Evolutionary conservation across 169 alveolate genomes (phyloP).

Genomic region (Amoebophrya sp.): DNA sequence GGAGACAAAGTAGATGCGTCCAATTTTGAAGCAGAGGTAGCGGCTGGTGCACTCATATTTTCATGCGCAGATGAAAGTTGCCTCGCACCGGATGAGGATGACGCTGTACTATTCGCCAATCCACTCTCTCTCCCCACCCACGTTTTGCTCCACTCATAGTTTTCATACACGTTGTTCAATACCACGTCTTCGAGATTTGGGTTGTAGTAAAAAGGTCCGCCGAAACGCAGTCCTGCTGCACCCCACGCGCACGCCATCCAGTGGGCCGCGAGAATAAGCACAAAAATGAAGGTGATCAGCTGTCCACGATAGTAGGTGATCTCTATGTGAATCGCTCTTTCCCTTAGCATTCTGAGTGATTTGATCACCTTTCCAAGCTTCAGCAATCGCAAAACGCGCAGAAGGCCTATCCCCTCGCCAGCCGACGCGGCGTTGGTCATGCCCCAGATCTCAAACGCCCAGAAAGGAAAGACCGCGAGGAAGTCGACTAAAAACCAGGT

Average conservation of each 20-base stretch:
- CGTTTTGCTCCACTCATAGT: too few species aligned
- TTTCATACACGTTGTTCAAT: background rate
- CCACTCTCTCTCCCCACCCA: background rate
- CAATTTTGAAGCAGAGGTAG: background rate
- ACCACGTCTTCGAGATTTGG: background rate
- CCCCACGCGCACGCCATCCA: constrained; percentile 19
- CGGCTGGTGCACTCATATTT: background rate
- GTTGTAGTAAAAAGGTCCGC: background rate
- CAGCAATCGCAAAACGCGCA: background rate
- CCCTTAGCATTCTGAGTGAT: background rate
- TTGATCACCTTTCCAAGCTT: background rate
- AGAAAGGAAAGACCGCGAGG: background rate
- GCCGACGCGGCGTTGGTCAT: background rate
- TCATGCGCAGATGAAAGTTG: too few species aligned
- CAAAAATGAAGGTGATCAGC: background rate
- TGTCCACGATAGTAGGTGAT: background rate
- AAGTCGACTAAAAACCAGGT: background rate
- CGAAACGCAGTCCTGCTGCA: background rate
- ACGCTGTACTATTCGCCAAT: background rate
- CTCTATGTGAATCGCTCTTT: background rate
- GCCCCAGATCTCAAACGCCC: background rate
- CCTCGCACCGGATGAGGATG: background rate
- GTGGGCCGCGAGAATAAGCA: background rate
- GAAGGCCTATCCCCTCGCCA: background rate
- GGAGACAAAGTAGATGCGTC: too few species aligned